phyloP scores from a whole-genome alignment of 345 rosid genomes.

The Balakata baccata region DNA sequence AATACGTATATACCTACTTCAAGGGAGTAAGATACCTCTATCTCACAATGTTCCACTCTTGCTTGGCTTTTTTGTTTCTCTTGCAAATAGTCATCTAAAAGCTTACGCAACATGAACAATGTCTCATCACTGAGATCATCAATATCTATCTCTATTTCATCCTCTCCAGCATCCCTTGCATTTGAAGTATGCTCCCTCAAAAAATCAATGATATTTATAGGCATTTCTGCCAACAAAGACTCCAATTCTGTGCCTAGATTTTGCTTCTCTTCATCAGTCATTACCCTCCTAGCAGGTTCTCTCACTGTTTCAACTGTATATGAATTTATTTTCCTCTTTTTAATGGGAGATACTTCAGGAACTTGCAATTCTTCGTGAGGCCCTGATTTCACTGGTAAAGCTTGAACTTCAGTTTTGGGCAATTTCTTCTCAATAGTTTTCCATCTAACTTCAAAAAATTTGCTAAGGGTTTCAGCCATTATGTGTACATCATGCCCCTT shows the following conservation, averaged over 20 bases:
- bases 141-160: constrained; percentile 34
- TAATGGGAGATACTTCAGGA: constrained; percentile 10
- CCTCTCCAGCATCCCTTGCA: constrained; percentile 20
- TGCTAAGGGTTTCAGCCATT: constrained; percentile 39
- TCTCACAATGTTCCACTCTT: constrained; percentile 28
- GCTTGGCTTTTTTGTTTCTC: constrained; percentile 21
- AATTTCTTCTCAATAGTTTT: constrained; percentile 28
- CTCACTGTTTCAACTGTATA: constrained; percentile 12
- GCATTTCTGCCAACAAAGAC: constrained; percentile 24
- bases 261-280: constrained; percentile 19
- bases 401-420: constrained; percentile 9
- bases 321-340: constrained; percentile 22
- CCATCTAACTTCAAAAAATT: constrained; percentile 36
- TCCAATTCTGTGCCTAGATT: constrained; percentile 17
- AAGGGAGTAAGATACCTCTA: constrained; percentile 22
- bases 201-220: constrained; percentile 27
- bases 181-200: constrained; percentile 19
- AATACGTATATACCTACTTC: background rate
- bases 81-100: constrained; percentile 25
- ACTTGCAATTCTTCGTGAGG: constrained; percentile 7
- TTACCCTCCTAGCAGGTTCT: constrained; percentile 17
- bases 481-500: constrained; percentile 38
- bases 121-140: constrained; percentile 30
- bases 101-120: constrained; percentile 24
- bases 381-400: background rate